phyloP scores from a whole-genome alignment of 345 rosid species.

The Trapa bicornis region DNA sequence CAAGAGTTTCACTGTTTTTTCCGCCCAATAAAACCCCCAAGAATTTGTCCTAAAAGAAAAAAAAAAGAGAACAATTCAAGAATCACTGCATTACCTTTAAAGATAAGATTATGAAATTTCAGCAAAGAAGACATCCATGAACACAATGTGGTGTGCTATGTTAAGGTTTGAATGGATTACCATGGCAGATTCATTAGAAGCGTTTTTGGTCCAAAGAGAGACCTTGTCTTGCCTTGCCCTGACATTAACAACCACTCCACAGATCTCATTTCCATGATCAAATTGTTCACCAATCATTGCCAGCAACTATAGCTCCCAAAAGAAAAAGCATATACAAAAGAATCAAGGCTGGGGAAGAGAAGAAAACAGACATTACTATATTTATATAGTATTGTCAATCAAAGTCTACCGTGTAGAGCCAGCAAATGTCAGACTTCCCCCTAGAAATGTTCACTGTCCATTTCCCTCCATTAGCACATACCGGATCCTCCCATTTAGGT shows the following conservation, averaged over 20 bases:
- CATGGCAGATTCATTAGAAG: slow-evolving; percentile 82
- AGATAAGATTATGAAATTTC: not conserved
- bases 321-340: not conserved
- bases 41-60: not conserved
- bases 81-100: not conserved
- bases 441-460: slow-evolving; percentile 49
- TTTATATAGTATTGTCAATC: not conserved
- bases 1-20: not conserved
- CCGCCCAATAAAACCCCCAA: not conserved
- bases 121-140: not conserved
- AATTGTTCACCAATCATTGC: slow-evolving; percentile 97
- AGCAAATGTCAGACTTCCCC: slow-evolving; percentile 57
- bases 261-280: slow-evolving; percentile 84
- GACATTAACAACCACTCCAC: slow-evolving; percentile 80
- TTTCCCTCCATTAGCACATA: slow-evolving; percentile 89
- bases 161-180: slow-evolving; percentile 19
- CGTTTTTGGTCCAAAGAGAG: slow-evolving; percentile 85
- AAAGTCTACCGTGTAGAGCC: slow-evolving; percentile 53
- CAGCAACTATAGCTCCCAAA: slow-evolving; percentile 26
- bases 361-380: not conserved
- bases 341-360: not conserved
- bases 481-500: slow-evolving; percentile 97
- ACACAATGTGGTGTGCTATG: not conserved
- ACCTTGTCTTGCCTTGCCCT: slow-evolving; percentile 56
- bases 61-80: no score